Evolutionary conservation across 2,329 filamentous ascomycete genomes (phyloP).

Genomic region (Neonectria faginata): DNA sequence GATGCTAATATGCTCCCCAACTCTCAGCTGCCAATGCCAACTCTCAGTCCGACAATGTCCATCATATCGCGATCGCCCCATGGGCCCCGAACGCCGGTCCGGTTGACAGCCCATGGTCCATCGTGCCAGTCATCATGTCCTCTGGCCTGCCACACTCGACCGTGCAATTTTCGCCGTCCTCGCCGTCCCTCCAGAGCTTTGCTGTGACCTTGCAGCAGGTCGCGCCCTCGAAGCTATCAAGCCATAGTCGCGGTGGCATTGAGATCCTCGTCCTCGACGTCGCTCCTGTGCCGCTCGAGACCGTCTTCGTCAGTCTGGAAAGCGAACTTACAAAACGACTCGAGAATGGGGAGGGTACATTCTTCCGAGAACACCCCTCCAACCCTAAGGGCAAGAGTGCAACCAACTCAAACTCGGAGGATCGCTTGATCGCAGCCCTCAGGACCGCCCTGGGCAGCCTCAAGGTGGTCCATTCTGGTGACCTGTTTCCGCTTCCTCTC

Average conservation of each 20-base stretch:
- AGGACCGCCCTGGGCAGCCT: conserved; percentile 79
- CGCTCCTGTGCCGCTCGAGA: conserved; percentile 81
- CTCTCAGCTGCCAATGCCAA: conserved; percentile 49
- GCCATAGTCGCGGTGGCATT: conserved; percentile 79
- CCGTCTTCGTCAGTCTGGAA: conserved; percentile 88
- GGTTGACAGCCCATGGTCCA: conserved; percentile 81
- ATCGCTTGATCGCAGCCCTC: conserved; percentile 73
- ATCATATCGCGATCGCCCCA: conserved; percentile 79
- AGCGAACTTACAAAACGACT: conserved; percentile 82
- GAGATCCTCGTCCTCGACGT: conserved; percentile 88
- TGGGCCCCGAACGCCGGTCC: conserved; percentile 72
- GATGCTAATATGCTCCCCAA: conserved; percentile 14
- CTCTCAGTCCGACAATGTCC: conserved; percentile 54
- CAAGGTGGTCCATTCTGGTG: conserved; percentile 84
- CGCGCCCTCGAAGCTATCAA: conserved; percentile 79
- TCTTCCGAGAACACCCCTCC: conserved; percentile 73
- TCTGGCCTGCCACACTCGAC: conserved; percentile 78
- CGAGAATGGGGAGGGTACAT: conserved; percentile 85
- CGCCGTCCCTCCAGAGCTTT: conserved; percentile 81
- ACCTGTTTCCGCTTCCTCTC: conserved; percentile 81
- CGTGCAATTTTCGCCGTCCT: conserved; percentile 81
- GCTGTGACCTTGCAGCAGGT: conserved; percentile 77
- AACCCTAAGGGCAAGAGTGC: conserved; percentile 53
- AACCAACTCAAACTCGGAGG: conserved; percentile 59
- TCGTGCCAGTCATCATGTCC: conserved; percentile 79